Percentiles rank a stretch among this genome's conserved stretches.
Conservation (phyloP, 2,329 filamentous ascomycete genomes). For the Coniochaeta sp. region DNA sequence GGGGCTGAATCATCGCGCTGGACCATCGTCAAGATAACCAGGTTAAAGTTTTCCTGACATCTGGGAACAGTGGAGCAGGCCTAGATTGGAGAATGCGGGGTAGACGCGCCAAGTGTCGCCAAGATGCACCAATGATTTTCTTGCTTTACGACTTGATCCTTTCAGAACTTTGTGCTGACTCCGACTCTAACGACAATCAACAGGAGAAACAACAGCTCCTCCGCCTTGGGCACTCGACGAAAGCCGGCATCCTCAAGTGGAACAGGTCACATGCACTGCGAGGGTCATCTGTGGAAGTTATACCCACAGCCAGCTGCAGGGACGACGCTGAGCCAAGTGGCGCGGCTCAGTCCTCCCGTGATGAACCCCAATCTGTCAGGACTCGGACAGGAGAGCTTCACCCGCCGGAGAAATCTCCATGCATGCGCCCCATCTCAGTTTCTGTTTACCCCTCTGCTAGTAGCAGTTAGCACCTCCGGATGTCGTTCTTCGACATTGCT, state of each 20-base stretch:
- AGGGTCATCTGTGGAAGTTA: no score
- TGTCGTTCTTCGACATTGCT: background rate
- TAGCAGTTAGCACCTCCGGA: background rate
- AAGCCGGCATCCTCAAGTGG: no score
- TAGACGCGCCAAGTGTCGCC: background rate
- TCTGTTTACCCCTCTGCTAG: background rate
- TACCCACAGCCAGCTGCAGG: background rate
- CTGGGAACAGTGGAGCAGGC: background rate
- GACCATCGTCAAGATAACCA: background rate
- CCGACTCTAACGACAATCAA: no score
- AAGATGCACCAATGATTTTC: background rate
- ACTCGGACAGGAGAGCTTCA: background rate
- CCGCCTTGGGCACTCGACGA: no score
- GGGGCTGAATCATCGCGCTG: background rate
- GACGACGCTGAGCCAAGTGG: background rate
- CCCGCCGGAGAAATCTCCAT: background rate
- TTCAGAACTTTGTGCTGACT: background rate
- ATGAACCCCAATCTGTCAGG: background rate
- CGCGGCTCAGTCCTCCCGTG: background rate
- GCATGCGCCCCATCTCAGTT: background rate
- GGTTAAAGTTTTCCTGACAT: background rate
- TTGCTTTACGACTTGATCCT: background rate
- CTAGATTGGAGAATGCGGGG: background rate
- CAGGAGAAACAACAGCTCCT: no score
- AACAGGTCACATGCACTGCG: no score